phyloP scores from a whole-genome alignment of 352 stramenopile genomes.

The Phytophthora rubi region DNA sequence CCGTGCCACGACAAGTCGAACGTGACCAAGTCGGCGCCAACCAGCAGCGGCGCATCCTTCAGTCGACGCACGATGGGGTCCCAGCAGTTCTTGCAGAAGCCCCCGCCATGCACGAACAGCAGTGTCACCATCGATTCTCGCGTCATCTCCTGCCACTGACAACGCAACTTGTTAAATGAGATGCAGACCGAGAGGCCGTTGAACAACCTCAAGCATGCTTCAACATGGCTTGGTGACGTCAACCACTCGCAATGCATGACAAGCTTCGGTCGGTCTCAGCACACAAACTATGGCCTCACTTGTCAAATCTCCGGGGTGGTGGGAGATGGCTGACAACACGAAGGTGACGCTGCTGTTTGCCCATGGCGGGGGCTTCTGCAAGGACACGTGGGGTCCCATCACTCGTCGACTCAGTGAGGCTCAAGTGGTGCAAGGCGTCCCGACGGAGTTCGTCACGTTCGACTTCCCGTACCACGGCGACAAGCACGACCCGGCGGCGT shows the following conservation, averaged over 20 bases:
- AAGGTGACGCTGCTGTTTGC: slow-evolving; percentile 54
- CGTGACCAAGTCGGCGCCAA: slow-evolving; percentile 33
- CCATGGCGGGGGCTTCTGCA: slow-evolving; percentile 53
- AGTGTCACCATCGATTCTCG: slow-evolving; percentile 29
- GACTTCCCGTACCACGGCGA: slow-evolving; percentile 55
- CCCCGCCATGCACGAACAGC: slow-evolving; percentile 50
- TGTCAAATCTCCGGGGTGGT: neutral
- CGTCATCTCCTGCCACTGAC: slow-evolving; percentile 9
- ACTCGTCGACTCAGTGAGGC: slow-evolving; percentile 35
- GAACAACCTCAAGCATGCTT: slow-evolving; percentile 17
- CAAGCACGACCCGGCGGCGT: slow-evolving; percentile 28
- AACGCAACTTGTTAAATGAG: slow-evolving; percentile 15
- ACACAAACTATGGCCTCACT: slow-evolving; percentile 9
- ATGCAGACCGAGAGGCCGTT: neutral
- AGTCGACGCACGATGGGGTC: slow-evolving; percentile 50
- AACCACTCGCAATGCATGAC: slow-evolving; percentile 21
- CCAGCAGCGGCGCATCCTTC: slow-evolving; percentile 33
- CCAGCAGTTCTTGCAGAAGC: slow-evolving; percentile 52
- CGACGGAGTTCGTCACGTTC: slow-evolving; percentile 43
- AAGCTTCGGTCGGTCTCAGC: slow-evolving; percentile 4
- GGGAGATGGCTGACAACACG: slow-evolving; percentile 22
- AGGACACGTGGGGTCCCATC: slow-evolving; percentile 59
- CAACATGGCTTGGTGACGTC: slow-evolving; percentile 35
- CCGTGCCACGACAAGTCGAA: slow-evolving; percentile 57
- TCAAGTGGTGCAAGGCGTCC: slow-evolving; percentile 28